Conservation (phyloP, 495 filamentous ascomycete species). For the Neurospora sp. region DNA sequence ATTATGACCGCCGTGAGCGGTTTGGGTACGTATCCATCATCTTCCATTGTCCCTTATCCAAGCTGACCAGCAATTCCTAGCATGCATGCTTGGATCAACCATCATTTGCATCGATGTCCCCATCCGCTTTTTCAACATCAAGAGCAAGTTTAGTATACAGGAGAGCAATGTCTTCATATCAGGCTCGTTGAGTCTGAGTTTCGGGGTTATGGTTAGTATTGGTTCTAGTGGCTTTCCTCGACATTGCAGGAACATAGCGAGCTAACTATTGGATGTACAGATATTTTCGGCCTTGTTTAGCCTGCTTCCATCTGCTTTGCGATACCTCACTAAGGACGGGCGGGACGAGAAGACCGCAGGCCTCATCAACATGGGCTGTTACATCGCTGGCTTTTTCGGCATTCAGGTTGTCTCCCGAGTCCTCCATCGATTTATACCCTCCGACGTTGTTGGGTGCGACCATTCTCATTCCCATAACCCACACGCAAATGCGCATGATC, state of each 20-base stretch:
- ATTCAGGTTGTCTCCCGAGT: constrained; percentile 73
- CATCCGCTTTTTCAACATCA: constrained; percentile 57
- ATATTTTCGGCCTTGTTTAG: constrained; percentile 88
- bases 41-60: neutral
- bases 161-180: constrained; percentile 83
- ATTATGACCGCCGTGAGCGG: constrained; percentile 82
- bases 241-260: constrained; percentile 4
- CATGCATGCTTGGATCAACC: constrained; percentile 68
- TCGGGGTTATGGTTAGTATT: constrained; percentile 84
- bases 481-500: constrained; percentile 24
- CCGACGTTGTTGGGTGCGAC: constrained; percentile 89
- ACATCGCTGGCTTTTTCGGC: constrained; percentile 70
- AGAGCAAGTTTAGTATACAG: constrained; percentile 74
- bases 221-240: neutral
- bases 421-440: constrained; percentile 75
- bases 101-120: constrained; percentile 82
- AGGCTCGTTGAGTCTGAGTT: constrained; percentile 80
- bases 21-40: constrained; percentile 39
- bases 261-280: constrained; percentile 34
- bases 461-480: constrained; percentile 70
- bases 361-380: constrained; percentile 65
- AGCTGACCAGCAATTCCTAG: constrained; percentile 29
- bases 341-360: constrained; percentile 56
- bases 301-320: constrained; percentile 79
- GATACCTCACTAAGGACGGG: constrained; percentile 59